Conservation (phyloP, 2,329 filamentous ascomycete species). For the Verticillium tricorpus region DNA sequence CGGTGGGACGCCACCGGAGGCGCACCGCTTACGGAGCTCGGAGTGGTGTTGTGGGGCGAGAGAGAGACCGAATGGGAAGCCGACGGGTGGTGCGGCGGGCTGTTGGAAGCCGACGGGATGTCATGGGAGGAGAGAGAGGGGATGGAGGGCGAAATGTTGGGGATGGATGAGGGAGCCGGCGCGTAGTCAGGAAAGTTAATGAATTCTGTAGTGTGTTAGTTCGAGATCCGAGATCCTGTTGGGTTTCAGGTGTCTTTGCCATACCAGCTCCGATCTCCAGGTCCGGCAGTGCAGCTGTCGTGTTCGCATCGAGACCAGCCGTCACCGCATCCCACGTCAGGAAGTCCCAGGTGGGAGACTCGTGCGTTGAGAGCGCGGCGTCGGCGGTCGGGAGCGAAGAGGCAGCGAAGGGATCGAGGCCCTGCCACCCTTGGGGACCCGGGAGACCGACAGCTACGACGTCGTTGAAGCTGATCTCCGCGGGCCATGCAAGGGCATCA, state of each 20-base stretch:
- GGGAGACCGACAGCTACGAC: not conserved
- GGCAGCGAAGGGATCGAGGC: constrained; percentile 2
- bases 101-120: constrained; percentile 6
- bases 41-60: constrained; percentile 5
- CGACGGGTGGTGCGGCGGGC: constrained; percentile 8
- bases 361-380: not conserved
- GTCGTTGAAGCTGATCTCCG: constrained; percentile 4
- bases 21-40: constrained; percentile 3
- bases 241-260: not conserved
- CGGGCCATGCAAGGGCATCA: constrained; percentile 5
- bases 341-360: not conserved
- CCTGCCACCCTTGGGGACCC: constrained; percentile 2
- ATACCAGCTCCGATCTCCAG: constrained; percentile 3
- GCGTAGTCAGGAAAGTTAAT: not conserved
- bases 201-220: not conserved
- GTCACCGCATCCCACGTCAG: not conserved
- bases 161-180: not conserved
- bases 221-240: not conserved
- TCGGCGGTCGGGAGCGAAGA: not conserved
- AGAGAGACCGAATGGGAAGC: constrained; percentile 1
- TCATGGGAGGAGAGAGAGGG: not conserved
- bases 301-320: not conserved
- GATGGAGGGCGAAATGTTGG: not conserved
- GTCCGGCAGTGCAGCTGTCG: not conserved
- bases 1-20: not conserved